Percentiles rank a stretch among this genome's conserved stretches.
Evolutionary conservation across 2,329 filamentous ascomycete genomes (phyloP).

Genomic region (Xylariomycetidae sp.): DNA sequence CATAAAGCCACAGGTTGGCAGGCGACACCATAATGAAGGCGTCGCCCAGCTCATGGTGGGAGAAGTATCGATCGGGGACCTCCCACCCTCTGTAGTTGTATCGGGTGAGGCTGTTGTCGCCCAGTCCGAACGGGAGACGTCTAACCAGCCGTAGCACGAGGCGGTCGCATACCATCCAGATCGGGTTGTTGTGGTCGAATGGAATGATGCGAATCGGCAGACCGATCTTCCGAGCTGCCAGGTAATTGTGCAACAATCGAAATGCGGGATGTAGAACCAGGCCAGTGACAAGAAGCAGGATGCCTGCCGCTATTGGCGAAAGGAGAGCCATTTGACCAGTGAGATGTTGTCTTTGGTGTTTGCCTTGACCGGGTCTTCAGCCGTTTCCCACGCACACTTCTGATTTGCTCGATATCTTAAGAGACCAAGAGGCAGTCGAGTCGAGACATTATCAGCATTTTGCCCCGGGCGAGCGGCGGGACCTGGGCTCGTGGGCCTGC

Average conservation of each 20-base stretch:
- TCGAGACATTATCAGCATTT: no score
- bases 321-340: background rate
- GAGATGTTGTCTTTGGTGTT: no score
- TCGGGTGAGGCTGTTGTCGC: constrained; percentile 24
- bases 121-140: constrained; percentile 8
- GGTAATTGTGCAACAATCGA: constrained; percentile 3
- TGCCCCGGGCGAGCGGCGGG: no score
- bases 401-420: no score
- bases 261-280: constrained; percentile 1
- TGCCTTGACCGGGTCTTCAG: no score
- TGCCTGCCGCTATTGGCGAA: background rate
- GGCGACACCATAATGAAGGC: constrained; percentile 14
- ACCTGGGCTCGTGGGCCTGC: no score
- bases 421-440: no score
- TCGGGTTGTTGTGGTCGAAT: constrained; percentile 5
- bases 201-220: constrained; percentile 5
- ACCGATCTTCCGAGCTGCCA: constrained; percentile 3
- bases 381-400: no score
- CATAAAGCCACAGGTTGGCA: constrained; percentile 9
- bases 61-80: constrained; percentile 15
- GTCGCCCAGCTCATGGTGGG: constrained; percentile 23
- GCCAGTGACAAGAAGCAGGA: background rate
- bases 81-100: constrained; percentile 28
- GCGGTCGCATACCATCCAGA: constrained; percentile 7
- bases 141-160: constrained; percentile 13